Base-by-base conservation (phyloP, 1,284 basidiomycete species). In the Microbotryum silenes-acaulis region DNA sequence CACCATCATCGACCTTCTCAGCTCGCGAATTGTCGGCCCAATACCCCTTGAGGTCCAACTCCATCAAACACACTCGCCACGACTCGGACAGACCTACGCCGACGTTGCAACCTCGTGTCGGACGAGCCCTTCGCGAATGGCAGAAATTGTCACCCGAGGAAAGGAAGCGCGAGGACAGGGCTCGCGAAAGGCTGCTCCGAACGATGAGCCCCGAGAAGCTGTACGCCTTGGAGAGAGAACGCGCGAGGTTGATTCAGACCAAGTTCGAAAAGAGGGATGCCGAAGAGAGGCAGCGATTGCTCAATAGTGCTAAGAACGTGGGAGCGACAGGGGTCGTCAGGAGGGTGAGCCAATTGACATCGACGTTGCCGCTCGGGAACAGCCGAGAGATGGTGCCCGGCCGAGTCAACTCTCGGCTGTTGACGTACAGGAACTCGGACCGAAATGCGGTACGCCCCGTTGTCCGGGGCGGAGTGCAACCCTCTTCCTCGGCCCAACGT, bases 191-290 rank as follows among this genome's bases (percentile, higher is more conserved):
- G 46, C n/a, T 60, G n/a, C 20, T 50, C 14, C n/a, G 37, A 18
- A 21, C 12, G 25, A 29, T 51, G n/a, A 44, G 47, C 33, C 45
- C 45, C 18, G 25, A 53, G 3, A 47, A 56, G 49, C 59, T 45
- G 37, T 56, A 63, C 21, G 67, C 67, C 3, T 55, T 55, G 27
- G 53, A 61, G 42, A 50, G 65, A 16, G 60, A 69, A 44, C 54
- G 54, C 14, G 61, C 64, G 16, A 50, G 67, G 3, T 3, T 69
- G 12, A 16, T 23, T 4, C 25, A 49, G 18, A 23, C 56, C 29
- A 63, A 61, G 33, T 49, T 52, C 12, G 51, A 60, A 44, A 51
- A 57, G 37, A 8, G 20, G 16, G 21, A 37, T 10, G 27, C 23
- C 16, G 21, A n/a, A 8, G 54, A 51, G 9, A n/a, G 23, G 10